Evolutionary conservation across 2,329 filamentous ascomycete genomes (phyloP), one percentile per base, ranked within the genome.

Genomic region (Trichoderma aggressivum): DNA sequence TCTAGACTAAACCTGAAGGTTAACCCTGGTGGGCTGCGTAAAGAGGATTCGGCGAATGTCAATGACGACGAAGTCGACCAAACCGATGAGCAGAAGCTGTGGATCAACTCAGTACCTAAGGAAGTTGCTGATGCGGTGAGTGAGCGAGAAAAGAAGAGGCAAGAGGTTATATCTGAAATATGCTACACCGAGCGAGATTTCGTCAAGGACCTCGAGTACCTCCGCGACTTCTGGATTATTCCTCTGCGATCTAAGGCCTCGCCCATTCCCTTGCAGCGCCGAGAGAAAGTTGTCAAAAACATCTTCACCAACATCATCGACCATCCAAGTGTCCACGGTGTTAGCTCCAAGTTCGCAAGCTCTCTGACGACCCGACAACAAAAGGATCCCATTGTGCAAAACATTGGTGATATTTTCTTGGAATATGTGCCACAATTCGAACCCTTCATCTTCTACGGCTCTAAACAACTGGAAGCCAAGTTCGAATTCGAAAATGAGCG

Each of bases 111-210:
- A 16, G 96, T 99, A 43, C 93, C 94, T 1, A 96, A 97, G 80
- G 96, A 98, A 80, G 86, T 99, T 71, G 94, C 94, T 0, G 94
- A 98, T 76, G 93, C 91, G 78, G 91, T 98, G 34, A 90, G 90
- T 63, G 96, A 99, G 75, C 89, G 89, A 75, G 96, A 99, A 81
- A 97, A 97, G 89, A 98, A 98, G 84, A 90, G 96, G 58, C 96
- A 99, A 80, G 96, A 99, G 79, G 93, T 99, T 76, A 98, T 99
- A 72, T 98, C 95, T 7, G 96, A 99, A 80, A 91, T 98, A 73
- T 98, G 97, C 90, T 99, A 99, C 83, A 99, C 96, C 0, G 96
- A 99, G 81, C 90, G 96, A 76, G 96, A 99, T 82, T 99, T 99
- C 77, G 96, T 99, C 79, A 99, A 99, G 84, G 96, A 99, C 81